These are phyloP conservation scores for Andrographis paniculata DNA, from an alignment of 305 asterid genomes.

Conservation along the genomic window DNA sequence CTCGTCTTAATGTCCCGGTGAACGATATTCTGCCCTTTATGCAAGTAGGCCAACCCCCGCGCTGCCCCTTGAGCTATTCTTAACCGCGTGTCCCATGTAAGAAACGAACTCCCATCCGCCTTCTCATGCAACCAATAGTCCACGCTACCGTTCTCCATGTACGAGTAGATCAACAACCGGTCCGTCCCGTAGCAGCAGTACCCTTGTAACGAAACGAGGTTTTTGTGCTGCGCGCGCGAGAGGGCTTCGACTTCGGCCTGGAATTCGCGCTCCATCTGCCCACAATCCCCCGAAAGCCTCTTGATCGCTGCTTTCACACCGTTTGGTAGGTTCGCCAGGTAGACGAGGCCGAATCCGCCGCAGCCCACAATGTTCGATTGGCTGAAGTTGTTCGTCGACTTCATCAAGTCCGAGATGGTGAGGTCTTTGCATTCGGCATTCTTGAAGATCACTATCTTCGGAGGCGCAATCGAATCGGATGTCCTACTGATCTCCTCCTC, in stretches of 20 bases:
- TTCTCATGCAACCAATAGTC: conserved; percentile 92
- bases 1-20: conserved; percentile 91
- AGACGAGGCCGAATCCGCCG: conserved; percentile 92
- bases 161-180: conserved; percentile 65
- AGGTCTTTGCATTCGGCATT: conserved; percentile 67
- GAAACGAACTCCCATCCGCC: conserved; percentile 46
- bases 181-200: conserved; percentile 72
- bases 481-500: conserved; percentile 43
- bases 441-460: conserved; percentile 76
- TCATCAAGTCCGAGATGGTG: conserved; percentile 54
- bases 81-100: conserved; percentile 53
- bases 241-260: conserved; percentile 96
- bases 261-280: conserved; percentile 94
- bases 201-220: conserved; percentile 89
- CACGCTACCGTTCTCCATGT: conserved; percentile 94
- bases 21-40: conserved; percentile 73
- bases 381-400: conserved; percentile 72
- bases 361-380: conserved; percentile 92
- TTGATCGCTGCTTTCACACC: conserved; percentile 77
- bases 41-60: conserved; percentile 74
- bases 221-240: conserved; percentile 76
- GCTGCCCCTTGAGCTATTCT: conserved; percentile 79
- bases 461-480: conserved; percentile 54
- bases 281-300: conserved; percentile 88
- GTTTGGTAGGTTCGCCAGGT: conserved; percentile 64